Evolutionary conservation across 345 rosid genomes (phyloP).

Genomic region (Clarkia xantiana): DNA sequence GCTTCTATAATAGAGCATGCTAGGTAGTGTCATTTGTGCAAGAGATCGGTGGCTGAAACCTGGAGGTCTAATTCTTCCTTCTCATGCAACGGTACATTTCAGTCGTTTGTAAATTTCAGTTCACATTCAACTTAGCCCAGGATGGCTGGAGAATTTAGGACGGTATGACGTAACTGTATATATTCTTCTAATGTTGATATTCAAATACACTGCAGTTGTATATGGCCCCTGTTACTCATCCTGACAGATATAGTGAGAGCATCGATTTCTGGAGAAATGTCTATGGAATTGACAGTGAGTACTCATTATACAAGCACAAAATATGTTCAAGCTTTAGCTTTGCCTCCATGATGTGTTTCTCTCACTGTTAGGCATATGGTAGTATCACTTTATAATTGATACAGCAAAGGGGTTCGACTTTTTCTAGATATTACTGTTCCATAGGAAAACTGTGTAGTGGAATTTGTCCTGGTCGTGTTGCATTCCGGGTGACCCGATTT

Average conservation of each 20-base stretch:
- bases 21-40: constrained; percentile 8
- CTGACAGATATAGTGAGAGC: constrained; percentile 85
- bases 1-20: constrained; percentile 58
- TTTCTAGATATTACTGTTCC: too few species aligned
- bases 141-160: too few species aligned
- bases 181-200: constrained; percentile 13
- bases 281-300: constrained; percentile 97
- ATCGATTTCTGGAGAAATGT: constrained; percentile 96
- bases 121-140: too few species aligned
- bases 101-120: not conserved
- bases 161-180: not conserved
- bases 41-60: not conserved
- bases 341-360: too few species aligned
- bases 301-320: constrained; percentile 1
- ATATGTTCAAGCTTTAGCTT: not conserved
- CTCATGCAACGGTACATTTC: too few species aligned
- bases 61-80: not conserved
- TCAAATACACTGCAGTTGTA: constrained; percentile 44
- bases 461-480: too few species aligned
- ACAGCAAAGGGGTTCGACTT: too few species aligned
- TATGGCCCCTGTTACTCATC: constrained; percentile 90
- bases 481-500: too few species aligned
- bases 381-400: too few species aligned
- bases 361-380: too few species aligned
- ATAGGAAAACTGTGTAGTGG: too few species aligned